Base-by-base conservation (phyloP, 108 stramenopile genomes). In the Pseudonitzschia multistriata region DNA sequence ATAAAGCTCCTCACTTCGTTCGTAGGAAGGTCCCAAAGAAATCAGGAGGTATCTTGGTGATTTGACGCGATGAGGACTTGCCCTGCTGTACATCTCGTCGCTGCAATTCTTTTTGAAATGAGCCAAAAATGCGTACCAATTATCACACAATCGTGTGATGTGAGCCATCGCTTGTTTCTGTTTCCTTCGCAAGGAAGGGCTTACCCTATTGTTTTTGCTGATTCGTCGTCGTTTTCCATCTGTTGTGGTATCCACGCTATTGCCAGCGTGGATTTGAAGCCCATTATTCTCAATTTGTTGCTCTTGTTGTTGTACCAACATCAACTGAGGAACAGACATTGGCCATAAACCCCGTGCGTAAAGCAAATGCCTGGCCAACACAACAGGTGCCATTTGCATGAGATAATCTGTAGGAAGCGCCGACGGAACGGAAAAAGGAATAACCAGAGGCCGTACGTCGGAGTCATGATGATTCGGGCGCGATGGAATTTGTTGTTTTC, bases 291-390 rank as follows among this genome's bases (percentile, higher is more conserved):
- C 1, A 45, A 24, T 15, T 39, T 40, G 42, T 45, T 64, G 61
- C 36, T 64, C 33, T 60, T 60, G 31, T 2, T 60, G 15, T 39
- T 45, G 40, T 45, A 47, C 8, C 36, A 64, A 24, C 22, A 64
- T 28, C 27, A 64, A 47, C 47, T 64, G 63, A 11, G 30, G 42
- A n/a, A 64, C 63, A 25, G 63, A 45, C 63, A 64, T 64, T 21
- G 63, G 63, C 39, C 39, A 64, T 24, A 64, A 64, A 25, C 63
- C 63, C 14, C 63, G 40, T 40, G 40, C 40, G 27, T 64, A 64
- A 1, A 64, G 5, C 24, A 64, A 64, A 64, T 64, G 63, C 40
- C 28, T 21, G 2, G 42, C 28, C 21, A 64, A 64, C 8, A 25
- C 42, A 10, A 64, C 40, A 19, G 42, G 42, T 45, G 42, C 42